Evolutionary conservation across 1,284 basidiomycete species (phyloP), one percentile per base, ranked within the genome.

Genomic region (Ceratobasidium theobromae): DNA sequence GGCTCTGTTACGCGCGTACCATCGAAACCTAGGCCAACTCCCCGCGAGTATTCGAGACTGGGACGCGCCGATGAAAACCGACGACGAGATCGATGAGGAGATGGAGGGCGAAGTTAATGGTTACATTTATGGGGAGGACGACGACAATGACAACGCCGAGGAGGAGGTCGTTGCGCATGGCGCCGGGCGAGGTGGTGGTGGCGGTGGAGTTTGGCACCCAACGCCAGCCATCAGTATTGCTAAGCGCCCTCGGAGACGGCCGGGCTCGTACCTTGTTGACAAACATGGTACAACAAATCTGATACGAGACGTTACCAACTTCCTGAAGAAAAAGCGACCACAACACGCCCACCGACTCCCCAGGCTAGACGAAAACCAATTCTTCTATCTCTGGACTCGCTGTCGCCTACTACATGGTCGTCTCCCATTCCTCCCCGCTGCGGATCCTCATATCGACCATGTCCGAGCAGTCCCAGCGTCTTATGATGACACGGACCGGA

Each of bases 341-440:
- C 18, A 14, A 45, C 28, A 3, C 28, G 14, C 30, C 5, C 12
- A n/a, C 21, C 21, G 5, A 12, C 18, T 40, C 52, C 30, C 33
- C 14, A n/a, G 14, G 11, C 25, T 57, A 14, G 18, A 21, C 4
- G 21, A 30, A 6, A 28, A 45, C 41, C 14, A 23, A 12, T 5
- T 25, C 8, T 62, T 62, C 23, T 5, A n/a, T 9, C 23, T 62
- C 33, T 62, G 58, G 58, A 40, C 8, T 11, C 33, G 58, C 2
- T 62, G 28, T 16, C 33, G 35, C 6, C 46, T 62, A 14, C 33
- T 12, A 18, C 46, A 62, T 27, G 28, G 18, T 23, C 21, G 30
- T 12, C 33, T 51, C 23, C 48, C 48, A 12, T 51, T 52, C 40
- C 25, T 11, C 18, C 40, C 27, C 2, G 3, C 28, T 2, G 4